phyloP scores from a whole-genome alignment of 2,329 filamentous ascomycete genomes.

The Paraphoma chrysanthemicola region DNA sequence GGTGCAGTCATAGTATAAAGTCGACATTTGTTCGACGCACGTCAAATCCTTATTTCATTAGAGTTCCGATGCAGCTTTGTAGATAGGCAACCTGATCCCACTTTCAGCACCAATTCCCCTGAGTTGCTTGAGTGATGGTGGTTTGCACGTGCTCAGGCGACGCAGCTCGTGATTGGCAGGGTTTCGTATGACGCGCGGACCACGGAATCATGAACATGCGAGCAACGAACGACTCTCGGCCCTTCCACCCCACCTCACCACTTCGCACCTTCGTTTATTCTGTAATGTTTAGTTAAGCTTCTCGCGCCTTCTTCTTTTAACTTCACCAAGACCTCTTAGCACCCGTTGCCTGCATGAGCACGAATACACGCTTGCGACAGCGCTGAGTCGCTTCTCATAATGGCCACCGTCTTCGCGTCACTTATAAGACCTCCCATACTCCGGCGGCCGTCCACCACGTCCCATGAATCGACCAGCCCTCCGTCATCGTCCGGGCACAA shows the following conservation, averaged over 20 bases:
- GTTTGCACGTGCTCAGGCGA: slow-evolving; percentile 3
- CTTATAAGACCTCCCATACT: slow-evolving; percentile 37
- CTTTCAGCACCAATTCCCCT: background rate
- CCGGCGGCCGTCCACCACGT: slow-evolving; percentile 19
- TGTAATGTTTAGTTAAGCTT: slow-evolving; percentile 21
- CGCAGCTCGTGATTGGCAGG: slow-evolving; percentile 5
- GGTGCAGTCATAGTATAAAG: background rate
- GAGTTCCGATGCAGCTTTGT: too few species aligned
- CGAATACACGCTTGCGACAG: slow-evolving; percentile 1
- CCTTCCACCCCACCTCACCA: background rate
- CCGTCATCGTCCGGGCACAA: slow-evolving; percentile 9
- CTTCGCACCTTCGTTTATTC: slow-evolving; percentile 4
- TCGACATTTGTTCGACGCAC: too few species aligned
- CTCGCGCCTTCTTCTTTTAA: background rate
- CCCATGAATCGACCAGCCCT: slow-evolving; percentile 10
- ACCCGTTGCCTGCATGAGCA: slow-evolving; percentile 8
- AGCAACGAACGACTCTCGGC: background rate
- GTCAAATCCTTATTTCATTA: too few species aligned
- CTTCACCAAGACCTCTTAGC: background rate
- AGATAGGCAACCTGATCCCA: too few species aligned
- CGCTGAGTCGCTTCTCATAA: slow-evolving; percentile 19
- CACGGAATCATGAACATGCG: background rate
- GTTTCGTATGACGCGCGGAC: slow-evolving; percentile 19
- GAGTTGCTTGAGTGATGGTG: background rate
- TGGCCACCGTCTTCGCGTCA: slow-evolving; percentile 47